phyloP scores from a whole-genome alignment of 164 flowering plant genomes.

The Magnolia officinalis region DNA sequence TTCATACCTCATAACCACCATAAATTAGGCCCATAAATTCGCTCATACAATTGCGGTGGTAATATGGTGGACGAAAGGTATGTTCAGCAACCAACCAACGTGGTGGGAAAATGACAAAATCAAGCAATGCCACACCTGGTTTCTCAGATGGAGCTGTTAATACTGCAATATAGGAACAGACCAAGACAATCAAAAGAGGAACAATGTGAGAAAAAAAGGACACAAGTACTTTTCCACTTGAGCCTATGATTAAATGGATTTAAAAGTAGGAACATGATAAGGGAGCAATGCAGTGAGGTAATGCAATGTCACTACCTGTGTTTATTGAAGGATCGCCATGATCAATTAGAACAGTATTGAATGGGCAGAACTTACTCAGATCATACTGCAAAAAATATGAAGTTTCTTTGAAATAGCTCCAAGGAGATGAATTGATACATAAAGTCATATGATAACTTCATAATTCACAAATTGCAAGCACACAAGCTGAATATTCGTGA shows the following conservation, averaged over 20 bases:
- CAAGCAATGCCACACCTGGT: constrained; percentile 94
- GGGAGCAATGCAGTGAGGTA: too few relatives aligned
- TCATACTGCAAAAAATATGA: constrained; percentile 65
- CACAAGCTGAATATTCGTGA: not conserved
- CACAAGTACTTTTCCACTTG: too few relatives aligned
- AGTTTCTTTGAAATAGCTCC: not conserved
- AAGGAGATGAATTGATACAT: not conserved
- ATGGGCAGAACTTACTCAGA: constrained; percentile 82
- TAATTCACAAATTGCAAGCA: not conserved
- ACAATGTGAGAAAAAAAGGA: not conserved
- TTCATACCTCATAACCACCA: constrained; percentile 84
- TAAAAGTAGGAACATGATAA: not conserved
- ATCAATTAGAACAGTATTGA: constrained; percentile 80
- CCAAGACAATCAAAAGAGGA: not conserved
- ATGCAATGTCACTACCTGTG: constrained; percentile 47
- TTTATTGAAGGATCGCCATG: constrained; percentile 94
- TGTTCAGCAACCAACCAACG: constrained; percentile 96
- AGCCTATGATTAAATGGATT: not conserved
- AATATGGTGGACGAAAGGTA: constrained; percentile 95
- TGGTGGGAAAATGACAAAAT: constrained; percentile 96
- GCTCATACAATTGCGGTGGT: constrained; percentile 96
- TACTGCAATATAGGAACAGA: constrained; percentile 39
- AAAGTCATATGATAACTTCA: not conserved
- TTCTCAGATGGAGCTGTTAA: constrained; percentile 92
- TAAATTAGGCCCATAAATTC: constrained; percentile 94